Conservation (phyloP, 164 flowering plant species). For the Vitis rupestris region DNA sequence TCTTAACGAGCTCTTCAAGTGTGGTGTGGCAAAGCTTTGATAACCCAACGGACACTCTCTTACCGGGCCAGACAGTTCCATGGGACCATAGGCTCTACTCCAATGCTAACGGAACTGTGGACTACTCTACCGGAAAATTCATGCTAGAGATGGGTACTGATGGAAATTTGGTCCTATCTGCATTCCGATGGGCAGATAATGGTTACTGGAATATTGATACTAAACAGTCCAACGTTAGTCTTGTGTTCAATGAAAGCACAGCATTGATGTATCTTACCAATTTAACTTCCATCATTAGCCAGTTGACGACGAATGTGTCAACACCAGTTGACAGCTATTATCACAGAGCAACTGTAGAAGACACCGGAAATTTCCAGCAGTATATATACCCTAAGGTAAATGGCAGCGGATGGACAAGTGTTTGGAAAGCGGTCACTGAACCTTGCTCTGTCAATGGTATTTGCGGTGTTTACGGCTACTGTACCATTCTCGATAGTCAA, state of each 20-base stretch:
- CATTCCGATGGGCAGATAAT: slow-evolving; percentile 14
- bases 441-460: slow-evolving; percentile 14
- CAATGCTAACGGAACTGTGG: slow-evolving; percentile 13
- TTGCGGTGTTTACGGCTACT: slow-evolving; percentile 24
- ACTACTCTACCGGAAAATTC: slow-evolving; percentile 21
- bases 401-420: slow-evolving; percentile 12
- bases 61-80: slow-evolving; percentile 12
- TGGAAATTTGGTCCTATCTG: slow-evolving; percentile 15
- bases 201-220: slow-evolving; percentile 13
- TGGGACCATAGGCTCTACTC: slow-evolving; percentile 15
- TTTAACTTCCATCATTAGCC: background rate
- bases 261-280: background rate
- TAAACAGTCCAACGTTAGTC: slow-evolving; percentile 5
- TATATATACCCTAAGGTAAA: slow-evolving; percentile 5
- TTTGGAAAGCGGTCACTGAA: slow-evolving; percentile 8
- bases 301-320: background rate
- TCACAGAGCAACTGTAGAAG: slow-evolving; percentile 14
- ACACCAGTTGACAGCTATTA: slow-evolving; percentile 17
- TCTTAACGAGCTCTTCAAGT: slow-evolving; percentile 3
- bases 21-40: slow-evolving; percentile 21
- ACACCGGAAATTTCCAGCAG: slow-evolving; percentile 21
- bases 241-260: slow-evolving; percentile 13
- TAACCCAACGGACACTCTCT: slow-evolving; percentile 18
- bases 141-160: slow-evolving; percentile 19
- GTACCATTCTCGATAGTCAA: slow-evolving; percentile 11